Percentiles rank a stretch among this genome's conserved stretches.
Evolutionary conservation across 2,329 filamentous ascomycete species (phyloP).

Genomic region (Hymenoscyphus repandus): DNA sequence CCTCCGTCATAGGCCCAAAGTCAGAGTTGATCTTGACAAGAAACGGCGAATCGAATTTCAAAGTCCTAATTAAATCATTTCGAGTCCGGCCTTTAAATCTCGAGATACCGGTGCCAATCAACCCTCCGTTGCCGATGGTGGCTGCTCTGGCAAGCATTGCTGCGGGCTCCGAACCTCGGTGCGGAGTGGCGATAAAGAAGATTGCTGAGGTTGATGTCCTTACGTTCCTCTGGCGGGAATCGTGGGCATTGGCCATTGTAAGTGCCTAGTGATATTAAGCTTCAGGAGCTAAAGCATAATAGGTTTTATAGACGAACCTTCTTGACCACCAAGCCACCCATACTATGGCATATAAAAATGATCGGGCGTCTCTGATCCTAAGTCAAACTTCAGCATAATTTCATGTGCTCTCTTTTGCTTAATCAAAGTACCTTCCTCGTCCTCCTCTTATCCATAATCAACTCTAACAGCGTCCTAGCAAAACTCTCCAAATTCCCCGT

Average conservation of each 20-base stretch:
- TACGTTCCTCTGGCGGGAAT: conserved; percentile 19
- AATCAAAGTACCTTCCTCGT: neutral
- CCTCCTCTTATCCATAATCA: conserved; percentile 4
- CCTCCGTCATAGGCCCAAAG: conserved; percentile 9
- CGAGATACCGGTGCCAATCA: neutral
- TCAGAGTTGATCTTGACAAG: conserved; percentile 8
- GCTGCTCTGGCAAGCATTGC: neutral
- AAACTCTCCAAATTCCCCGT: conserved; percentile 11
- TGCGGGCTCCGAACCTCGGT: conserved; percentile 29
- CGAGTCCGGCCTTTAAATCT: conserved; percentile 2
- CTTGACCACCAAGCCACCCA: conserved; percentile 14
- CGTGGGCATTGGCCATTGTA: neutral
- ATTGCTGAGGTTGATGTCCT: conserved; percentile 27
- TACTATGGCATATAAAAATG: conserved; percentile 13
- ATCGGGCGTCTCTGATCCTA: conserved; percentile 9
- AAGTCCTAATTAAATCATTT: conserved; percentile 5
- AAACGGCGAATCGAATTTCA: conserved; percentile 4
- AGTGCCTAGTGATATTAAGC: conserved; percentile 6
- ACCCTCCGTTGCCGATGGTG: neutral
- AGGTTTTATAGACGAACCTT: neutral
- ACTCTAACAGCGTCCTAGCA: conserved; percentile 9
- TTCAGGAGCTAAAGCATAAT: neutral
- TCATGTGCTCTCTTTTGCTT: neutral
- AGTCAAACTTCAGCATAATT: neutral
- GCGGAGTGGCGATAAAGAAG: conserved; percentile 36